Evolutionary conservation across 306 rosid genomes (phyloP).

Genomic region (Dalbergia cultrata): DNA sequence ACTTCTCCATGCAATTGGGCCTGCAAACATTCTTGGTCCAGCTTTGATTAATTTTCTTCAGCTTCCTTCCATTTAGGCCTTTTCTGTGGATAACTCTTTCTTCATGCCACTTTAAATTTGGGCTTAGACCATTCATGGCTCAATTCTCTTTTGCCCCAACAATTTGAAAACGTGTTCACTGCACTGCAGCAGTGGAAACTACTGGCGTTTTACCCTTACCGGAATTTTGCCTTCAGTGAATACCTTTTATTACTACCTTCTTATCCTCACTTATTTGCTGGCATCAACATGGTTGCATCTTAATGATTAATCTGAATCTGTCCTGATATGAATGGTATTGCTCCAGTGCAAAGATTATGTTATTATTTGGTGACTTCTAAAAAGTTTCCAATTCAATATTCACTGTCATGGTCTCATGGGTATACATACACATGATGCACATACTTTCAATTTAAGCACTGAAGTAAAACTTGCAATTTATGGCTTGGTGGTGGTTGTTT

Average conservation of each 20-base stretch:
- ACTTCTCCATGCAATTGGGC: too few relatives aligned
- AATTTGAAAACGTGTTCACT: constrained; percentile 10
- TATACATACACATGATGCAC: constrained; percentile 6
- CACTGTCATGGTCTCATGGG: neutral
- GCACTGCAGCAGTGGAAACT: constrained; percentile 22
- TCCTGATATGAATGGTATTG: constrained; percentile 36
- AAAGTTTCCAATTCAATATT: constrained; percentile 37
- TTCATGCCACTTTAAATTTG: too few relatives aligned
- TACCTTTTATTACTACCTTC: neutral
- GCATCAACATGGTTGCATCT: constrained; percentile 25
- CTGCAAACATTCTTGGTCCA: too few relatives aligned
- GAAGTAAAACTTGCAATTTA: constrained; percentile 39
- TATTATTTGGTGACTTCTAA: neutral
- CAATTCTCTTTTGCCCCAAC: too few relatives aligned
- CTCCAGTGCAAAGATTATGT: constrained; percentile 5
- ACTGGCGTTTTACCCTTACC: neutral
- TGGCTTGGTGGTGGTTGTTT: neutral
- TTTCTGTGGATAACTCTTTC: too few relatives aligned
- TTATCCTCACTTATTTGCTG: constrained; percentile 22
- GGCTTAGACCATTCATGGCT: too few relatives aligned
- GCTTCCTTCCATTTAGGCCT: too few relatives aligned
- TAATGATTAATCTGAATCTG: constrained; percentile 16
- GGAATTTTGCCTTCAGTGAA: constrained; percentile 17
- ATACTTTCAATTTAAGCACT: constrained; percentile 18
- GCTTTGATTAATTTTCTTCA: too few relatives aligned